Base-by-base conservation (phyloP, 106 monocot species). In the Allium cepa region DNA sequence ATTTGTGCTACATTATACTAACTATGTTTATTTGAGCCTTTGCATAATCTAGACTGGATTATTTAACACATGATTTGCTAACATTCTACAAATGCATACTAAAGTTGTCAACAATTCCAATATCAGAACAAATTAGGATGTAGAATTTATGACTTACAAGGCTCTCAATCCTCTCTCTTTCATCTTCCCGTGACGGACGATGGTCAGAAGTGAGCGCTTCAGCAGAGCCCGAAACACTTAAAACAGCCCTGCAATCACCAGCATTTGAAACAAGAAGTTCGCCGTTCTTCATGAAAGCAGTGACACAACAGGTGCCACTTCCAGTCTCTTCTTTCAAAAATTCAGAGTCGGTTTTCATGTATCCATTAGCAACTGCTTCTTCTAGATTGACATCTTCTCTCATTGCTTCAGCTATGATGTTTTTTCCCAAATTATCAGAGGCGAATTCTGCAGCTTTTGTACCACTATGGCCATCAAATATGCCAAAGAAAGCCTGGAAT, bases 401-500 rank as follows among this genome's bases (percentile, higher is more conserved):
- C 66, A 17, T 62, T 60, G 89, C 17, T 68, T 81, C 84, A 55
- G 77, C 78, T 7, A 83, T 27, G 60, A 97, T 83, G 26, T 80
- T 58, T 16, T 92, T 76, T 9, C 80, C 74, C 50, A 97, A 63
- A 63, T 89, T 97, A 69, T 84, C 71, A 0, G 97, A 77, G 1
- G 80, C 81, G 66, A 87, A 97, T 68, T 92, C 86, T 1, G 92
- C 92, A 12, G 92, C 97, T 79, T 68, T 68, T 27, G 82, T 57
- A 0, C 97, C 97, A 13, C 87, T 84, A 70, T 97, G 97, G 17
- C 97, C 97, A 46, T 97, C 97, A 62, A 92, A 97, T 60, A 97
- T 72, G 11, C 92, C 97, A 73, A 97, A 97, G 53, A 92, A 89
- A 11, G 89, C 88, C 97, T 97, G 79, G 15, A 78, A 50, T 51